phyloP scores from a whole-genome alignment of 306 rosid species.

The Vicia sativa region DNA sequence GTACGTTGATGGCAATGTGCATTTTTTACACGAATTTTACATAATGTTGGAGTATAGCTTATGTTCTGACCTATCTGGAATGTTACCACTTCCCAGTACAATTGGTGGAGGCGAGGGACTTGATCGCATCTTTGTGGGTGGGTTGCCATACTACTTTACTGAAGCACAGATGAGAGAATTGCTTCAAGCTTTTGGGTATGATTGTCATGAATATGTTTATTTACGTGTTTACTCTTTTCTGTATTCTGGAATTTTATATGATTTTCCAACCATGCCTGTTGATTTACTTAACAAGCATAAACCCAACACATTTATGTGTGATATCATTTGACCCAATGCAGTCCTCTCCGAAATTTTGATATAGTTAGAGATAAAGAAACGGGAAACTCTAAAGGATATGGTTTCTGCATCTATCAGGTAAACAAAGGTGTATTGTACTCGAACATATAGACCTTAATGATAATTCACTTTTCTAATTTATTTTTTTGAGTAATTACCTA shows the following conservation, averaged over 20 bases:
- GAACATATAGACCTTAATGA: slow-evolving; percentile 29
- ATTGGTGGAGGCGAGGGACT: slow-evolving; percentile 75
- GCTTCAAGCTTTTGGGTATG: slow-evolving; percentile 80
- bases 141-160: slow-evolving; percentile 79
- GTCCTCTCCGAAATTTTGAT: slow-evolving; percentile 75
- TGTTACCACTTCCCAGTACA: slow-evolving; percentile 55
- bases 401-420: slow-evolving; percentile 83
- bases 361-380: slow-evolving; percentile 83
- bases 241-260: slow-evolving; percentile 25
- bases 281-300: slow-evolving; percentile 27
- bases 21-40: slow-evolving; percentile 13
- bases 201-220: slow-evolving; percentile 6
- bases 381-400: slow-evolving; percentile 86
- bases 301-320: slow-evolving; percentile 26
- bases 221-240: neutral
- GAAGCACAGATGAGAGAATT: slow-evolving; percentile 73
- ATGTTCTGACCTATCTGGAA: slow-evolving; percentile 37
- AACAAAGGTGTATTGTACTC: slow-evolving; percentile 21
- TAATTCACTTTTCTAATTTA: slow-evolving; percentile 28
- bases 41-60: slow-evolving; percentile 20
- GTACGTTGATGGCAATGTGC: slow-evolving; percentile 3
- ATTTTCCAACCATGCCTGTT: slow-evolving; percentile 1
- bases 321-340: slow-evolving; percentile 43
- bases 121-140: slow-evolving; percentile 87
- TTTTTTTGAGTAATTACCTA: slow-evolving; percentile 26